A percentile compares a stretch with the other conserved stretches of the same genome.
These are phyloP conservation scores for Ophidiomyces ophidiicola DNA, from an alignment of 2,329 filamentous ascomycete genomes.

Conservation along the genomic window DNA sequence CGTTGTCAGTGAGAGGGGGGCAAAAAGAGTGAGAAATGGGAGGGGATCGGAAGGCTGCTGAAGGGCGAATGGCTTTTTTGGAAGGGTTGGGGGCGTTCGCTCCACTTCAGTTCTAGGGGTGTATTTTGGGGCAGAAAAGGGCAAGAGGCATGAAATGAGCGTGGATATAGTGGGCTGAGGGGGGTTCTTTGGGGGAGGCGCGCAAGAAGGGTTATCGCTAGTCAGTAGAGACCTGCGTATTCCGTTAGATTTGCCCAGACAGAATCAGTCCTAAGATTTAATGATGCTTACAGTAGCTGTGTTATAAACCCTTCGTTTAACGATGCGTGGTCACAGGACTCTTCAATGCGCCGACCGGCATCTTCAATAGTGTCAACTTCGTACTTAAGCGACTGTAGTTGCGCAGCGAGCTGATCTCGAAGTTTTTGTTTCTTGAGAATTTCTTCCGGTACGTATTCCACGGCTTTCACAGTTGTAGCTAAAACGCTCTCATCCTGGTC, in stretches of 20 bases:
- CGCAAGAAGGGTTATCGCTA: slow-evolving; percentile 21
- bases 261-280: too few species aligned
- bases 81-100: slow-evolving; percentile 28
- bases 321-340: slow-evolving; percentile 23
- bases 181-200: slow-evolving; percentile 17
- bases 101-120: slow-evolving; percentile 6
- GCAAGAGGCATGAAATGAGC: slow-evolving; percentile 30
- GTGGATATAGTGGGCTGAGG: slow-evolving; percentile 24
- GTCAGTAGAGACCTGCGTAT: slow-evolving; percentile 24
- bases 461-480: slow-evolving; percentile 4
- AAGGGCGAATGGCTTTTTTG: slow-evolving; percentile 55
- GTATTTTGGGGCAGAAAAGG: slow-evolving; percentile 25
- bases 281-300: slow-evolving; percentile 25
- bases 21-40: slow-evolving; percentile 60
- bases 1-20: slow-evolving; percentile 46
- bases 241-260: slow-evolving; percentile 19
- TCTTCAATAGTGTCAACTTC: slow-evolving; percentile 47
- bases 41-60: slow-evolving; percentile 44
- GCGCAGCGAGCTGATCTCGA: slow-evolving; percentile 42
- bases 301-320: slow-evolving; percentile 27
- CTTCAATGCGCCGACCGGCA: slow-evolving; percentile 47
- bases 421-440: slow-evolving; percentile 39
- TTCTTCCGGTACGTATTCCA: slow-evolving; percentile 18
- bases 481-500: slow-evolving; percentile 11
- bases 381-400: slow-evolving; percentile 45